These are phyloP conservation scores for Coemansia sp. DNA, from an alignment of 192 early-diverging fungal species.

Conservation along the genomic window DNA sequence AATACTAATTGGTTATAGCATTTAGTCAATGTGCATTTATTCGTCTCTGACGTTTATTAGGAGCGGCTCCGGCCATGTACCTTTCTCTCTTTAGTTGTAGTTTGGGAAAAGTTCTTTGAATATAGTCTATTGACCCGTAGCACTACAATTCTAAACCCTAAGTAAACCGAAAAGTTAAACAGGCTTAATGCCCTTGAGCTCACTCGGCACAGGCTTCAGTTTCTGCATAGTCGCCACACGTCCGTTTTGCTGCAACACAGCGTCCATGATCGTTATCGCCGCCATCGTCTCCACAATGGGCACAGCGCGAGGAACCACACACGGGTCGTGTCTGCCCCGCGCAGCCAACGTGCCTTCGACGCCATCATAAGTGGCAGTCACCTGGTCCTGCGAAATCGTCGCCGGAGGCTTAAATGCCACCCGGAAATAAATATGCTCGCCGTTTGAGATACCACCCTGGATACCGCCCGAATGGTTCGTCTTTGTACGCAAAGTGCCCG, in stretches of 20 bases:
- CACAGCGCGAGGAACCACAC: constrained; percentile 91
- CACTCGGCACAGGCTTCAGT: constrained; percentile 38
- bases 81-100: no score
- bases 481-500: constrained; percentile 71
- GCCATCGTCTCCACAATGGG: constrained; percentile 99
- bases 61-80: no score
- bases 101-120: no score
- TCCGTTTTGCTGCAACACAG: constrained; percentile 54
- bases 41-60: no score
- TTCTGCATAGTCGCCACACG: constrained; percentile 27
- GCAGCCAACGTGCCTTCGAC: constrained; percentile 77
- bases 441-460: constrained; percentile 97
- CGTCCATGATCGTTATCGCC: constrained; percentile 88
- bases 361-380: constrained; percentile 86
- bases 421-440: constrained; percentile 94
- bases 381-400: constrained; percentile 90
- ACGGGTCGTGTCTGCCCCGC: constrained; percentile 96
- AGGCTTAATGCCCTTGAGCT: constrained; percentile 51
- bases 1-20: no score
- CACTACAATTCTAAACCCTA: no score
- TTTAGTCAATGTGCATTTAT: no score
- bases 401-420: constrained; percentile 98
- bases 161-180: constrained; percentile 10
- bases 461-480: constrained; percentile 97
- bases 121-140: no score